Evolutionary conservation across 768 basidiomycete genomes (phyloP).

Genomic region (Pleurotus djamor): DNA sequence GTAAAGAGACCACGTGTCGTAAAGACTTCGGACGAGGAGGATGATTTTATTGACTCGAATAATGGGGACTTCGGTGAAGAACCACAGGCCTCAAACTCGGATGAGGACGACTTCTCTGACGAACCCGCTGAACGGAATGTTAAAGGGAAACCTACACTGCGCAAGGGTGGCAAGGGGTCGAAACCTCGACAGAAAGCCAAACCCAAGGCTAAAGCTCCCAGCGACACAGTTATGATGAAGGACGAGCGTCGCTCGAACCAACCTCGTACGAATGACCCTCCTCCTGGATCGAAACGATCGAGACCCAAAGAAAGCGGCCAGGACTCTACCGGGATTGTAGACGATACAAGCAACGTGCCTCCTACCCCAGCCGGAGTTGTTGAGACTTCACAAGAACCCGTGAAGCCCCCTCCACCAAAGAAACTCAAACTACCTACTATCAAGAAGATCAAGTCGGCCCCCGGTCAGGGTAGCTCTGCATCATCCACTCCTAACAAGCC

Average conservation of each 20-base stretch:
- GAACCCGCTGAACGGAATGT: conserved; percentile 9
- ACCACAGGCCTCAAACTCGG: conserved; percentile 14
- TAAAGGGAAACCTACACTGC: conserved; percentile 12
- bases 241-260: conserved; percentile 35
- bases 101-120: conserved; percentile 14
- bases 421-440: conserved; percentile 69
- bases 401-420: conserved; percentile 41
- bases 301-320: conserved; percentile 25
- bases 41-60: conserved; percentile 13
- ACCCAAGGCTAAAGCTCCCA: conserved; percentile 14
- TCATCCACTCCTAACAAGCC: conserved; percentile 18
- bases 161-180: conserved; percentile 11
- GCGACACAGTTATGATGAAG: conserved; percentile 31
- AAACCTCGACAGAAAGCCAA: conserved; percentile 5
- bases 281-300: conserved; percentile 25
- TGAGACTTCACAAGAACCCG: conserved; percentile 21
- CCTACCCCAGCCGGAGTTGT: conserved; percentile 24
- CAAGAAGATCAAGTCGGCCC: conserved; percentile 55
- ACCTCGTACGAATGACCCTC: conserved; percentile 11
- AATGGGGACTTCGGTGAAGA: conserved; percentile 19
- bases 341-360: conserved; percentile 27
- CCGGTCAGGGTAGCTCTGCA: conserved; percentile 14
- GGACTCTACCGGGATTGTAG: conserved; percentile 18
- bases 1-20: conserved; percentile 20
- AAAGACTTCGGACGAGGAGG: conserved; percentile 20